A percentile compares a stretch with the other conserved stretches of the same genome.
Conservation (phyloP, 805 yeast species). For the Lachancea nothofagi region DNA sequence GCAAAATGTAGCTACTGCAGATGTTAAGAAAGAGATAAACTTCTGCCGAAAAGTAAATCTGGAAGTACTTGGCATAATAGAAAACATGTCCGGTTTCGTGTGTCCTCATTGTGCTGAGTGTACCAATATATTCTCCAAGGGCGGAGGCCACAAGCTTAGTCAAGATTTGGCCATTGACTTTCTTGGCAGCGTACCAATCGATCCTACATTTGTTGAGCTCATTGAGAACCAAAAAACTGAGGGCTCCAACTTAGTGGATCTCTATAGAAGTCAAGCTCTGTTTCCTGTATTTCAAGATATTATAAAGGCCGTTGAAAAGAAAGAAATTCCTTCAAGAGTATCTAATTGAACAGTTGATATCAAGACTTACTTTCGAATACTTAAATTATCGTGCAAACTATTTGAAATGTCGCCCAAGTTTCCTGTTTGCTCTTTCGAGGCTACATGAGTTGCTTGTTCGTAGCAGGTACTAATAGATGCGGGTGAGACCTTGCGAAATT, state of each 20-base stretch:
- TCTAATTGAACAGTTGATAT: not conserved
- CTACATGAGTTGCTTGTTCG: slow-evolving; percentile 4
- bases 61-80: slow-evolving; percentile 77
- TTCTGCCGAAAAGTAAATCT: slow-evolving; percentile 85
- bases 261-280: slow-evolving; percentile 33
- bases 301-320: slow-evolving; percentile 35
- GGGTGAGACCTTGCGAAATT: not conserved
- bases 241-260: slow-evolving; percentile 30
- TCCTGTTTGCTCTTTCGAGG: not conserved
- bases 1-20: slow-evolving; percentile 87
- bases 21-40: slow-evolving; percentile 88
- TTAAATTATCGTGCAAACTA: slow-evolving; percentile 2
- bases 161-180: slow-evolving; percentile 54
- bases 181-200: slow-evolving; percentile 87
- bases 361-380: slow-evolving; percentile 2
- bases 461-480: slow-evolving; percentile 7
- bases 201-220: slow-evolving; percentile 82
- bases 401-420: not conserved
- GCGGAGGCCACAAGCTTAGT: slow-evolving; percentile 83
- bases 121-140: slow-evolving; percentile 85
- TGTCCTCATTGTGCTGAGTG: slow-evolving; percentile 93
- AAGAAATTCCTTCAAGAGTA: slow-evolving; percentile 24
- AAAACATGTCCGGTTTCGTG: slow-evolving; percentile 94
- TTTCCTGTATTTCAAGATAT: slow-evolving; percentile 42
- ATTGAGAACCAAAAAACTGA: slow-evolving; percentile 53